Percentiles rank a stretch among this genome's conserved stretches.
Conservation (phyloP, 2,329 filamentous ascomycete species). For the Rhynchosporium agropyri region DNA sequence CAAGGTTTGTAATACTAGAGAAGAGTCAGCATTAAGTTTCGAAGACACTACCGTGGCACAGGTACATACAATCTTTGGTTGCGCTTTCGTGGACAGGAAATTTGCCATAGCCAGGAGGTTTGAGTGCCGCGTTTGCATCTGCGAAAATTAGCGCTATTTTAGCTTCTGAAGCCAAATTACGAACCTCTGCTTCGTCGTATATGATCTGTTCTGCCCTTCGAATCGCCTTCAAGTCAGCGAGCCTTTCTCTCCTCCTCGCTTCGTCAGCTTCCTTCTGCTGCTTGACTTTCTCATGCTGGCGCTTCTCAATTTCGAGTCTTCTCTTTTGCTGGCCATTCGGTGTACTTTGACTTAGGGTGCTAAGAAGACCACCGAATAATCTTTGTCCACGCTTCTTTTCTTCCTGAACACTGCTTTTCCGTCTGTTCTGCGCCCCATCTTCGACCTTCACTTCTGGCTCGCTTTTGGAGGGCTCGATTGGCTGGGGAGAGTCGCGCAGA, state of each 20-base stretch:
- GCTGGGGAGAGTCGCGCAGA: constrained; percentile 40
- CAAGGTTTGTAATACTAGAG: constrained; percentile 82
- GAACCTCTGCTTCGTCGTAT: constrained; percentile 76
- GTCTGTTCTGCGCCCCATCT: constrained; percentile 38
- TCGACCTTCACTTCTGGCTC: constrained; percentile 23
- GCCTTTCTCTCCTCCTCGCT: constrained; percentile 65
- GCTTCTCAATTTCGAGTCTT: constrained; percentile 79
- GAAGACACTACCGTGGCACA: neutral
- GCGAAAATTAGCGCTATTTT: neutral
- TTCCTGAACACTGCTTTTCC: constrained; percentile 58
- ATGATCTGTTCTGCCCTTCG: constrained; percentile 71
- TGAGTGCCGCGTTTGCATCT: constrained; percentile 69
- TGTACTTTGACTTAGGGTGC: constrained; percentile 68
- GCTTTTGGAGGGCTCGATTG: constrained; percentile 22
- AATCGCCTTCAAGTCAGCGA: constrained; percentile 61
- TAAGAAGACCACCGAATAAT: constrained; percentile 74
- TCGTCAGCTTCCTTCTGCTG: constrained; percentile 73
- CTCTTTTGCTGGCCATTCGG: constrained; percentile 65
- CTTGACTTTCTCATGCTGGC: constrained; percentile 75
- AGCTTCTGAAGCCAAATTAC: constrained; percentile 42
- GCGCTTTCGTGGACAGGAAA: constrained; percentile 70
- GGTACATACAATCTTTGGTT: constrained; percentile 72
- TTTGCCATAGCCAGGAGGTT: constrained; percentile 72
- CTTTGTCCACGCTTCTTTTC: constrained; percentile 85
- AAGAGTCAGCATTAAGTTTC: constrained; percentile 32